A percentile compares a stretch with the other conserved stretches of the same genome.
Evolutionary conservation across 352 stramenopile genomes (phyloP).

Genomic region (Pythium periplocum): DNA sequence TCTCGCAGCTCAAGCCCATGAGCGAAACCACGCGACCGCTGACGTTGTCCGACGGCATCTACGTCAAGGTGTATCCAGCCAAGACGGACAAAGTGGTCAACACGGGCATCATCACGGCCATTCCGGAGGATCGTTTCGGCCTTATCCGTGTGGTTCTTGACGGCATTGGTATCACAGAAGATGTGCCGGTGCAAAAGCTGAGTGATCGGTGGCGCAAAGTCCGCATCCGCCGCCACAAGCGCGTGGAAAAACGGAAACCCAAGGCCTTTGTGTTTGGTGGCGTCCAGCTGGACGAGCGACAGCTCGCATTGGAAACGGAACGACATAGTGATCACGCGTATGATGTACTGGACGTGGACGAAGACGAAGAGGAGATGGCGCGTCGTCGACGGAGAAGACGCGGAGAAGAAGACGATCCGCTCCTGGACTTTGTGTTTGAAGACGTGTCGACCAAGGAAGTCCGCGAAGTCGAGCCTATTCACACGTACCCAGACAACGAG

Average conservation of each 20-base stretch:
- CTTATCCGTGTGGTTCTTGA: conserved; percentile 55
- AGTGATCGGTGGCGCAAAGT: conserved; percentile 54
- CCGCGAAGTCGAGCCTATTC: conserved; percentile 23
- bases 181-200: conserved; percentile 53
- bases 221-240: conserved; percentile 34
- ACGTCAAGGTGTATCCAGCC: conserved; percentile 51
- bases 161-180: conserved; percentile 36
- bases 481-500: conserved; percentile 19
- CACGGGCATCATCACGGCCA: conserved; percentile 43
- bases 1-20: conserved; percentile 69
- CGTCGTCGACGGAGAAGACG: conserved; percentile 11
- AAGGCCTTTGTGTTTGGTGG: conserved; percentile 46
- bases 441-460: conserved; percentile 46
- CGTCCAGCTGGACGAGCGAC: neutral
- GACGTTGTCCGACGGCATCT: conserved; percentile 38
- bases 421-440: conserved; percentile 48
- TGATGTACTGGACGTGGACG: neutral
- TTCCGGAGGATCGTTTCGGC: conserved; percentile 58
- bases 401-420: conserved; percentile 10
- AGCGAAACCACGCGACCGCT: conserved; percentile 8
- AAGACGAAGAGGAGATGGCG: conserved; percentile 24
- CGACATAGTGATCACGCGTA: conserved; percentile 9
- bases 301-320: neutral
- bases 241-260: conserved; percentile 21
- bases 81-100: conserved; percentile 42